These are phyloP conservation scores for Graphium sp. DNA, from an alignment of 2,329 filamentous ascomycete species.

Conservation along the genomic window DNA sequence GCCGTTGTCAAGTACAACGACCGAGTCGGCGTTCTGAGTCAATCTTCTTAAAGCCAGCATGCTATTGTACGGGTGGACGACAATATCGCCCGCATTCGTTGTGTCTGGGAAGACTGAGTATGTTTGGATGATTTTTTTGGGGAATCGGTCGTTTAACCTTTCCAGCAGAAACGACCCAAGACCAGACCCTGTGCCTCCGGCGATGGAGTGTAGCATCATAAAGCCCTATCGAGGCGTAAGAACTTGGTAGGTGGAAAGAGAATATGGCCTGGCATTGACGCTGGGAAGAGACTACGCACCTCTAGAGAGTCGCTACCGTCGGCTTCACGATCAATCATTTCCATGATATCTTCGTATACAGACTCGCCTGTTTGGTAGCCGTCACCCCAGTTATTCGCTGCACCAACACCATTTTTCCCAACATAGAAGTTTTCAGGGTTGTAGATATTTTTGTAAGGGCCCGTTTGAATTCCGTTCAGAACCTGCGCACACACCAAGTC, in stretches of 20 bases:
- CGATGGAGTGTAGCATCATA: slow-evolving; percentile 97
- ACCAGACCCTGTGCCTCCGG: slow-evolving; percentile 91
- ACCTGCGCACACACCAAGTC: slow-evolving; percentile 27
- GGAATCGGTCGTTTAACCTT: slow-evolving; percentile 89
- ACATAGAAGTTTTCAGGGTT: slow-evolving; percentile 99
- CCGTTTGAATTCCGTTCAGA: slow-evolving; percentile 81
- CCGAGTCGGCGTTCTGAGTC: slow-evolving; percentile 92
- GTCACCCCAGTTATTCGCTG: slow-evolving; percentile 96
- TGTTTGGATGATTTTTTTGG: slow-evolving; percentile 97
- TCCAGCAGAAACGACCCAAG: slow-evolving; percentile 89
- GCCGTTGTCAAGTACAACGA: slow-evolving; percentile 93
- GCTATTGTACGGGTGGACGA: slow-evolving; percentile 97
- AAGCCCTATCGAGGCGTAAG: slow-evolving; percentile 46
- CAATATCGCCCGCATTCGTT: slow-evolving; percentile 71
- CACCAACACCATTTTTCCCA: slow-evolving; percentile 81
- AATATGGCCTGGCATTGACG: neutral
- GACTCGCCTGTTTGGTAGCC: slow-evolving; percentile 85
- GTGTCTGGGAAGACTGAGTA: slow-evolving; percentile 98
- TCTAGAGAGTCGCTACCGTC: slow-evolving; percentile 96
- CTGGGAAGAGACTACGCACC: slow-evolving; percentile 34
- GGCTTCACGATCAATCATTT: slow-evolving; percentile 98
- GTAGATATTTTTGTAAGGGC: slow-evolving; percentile 96
- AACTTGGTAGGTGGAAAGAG: slow-evolving; percentile 6
- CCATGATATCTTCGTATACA: slow-evolving; percentile 93
- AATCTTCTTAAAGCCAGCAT: slow-evolving; percentile 78